Base-by-base conservation (phyloP, 2,329 filamentous ascomycete genomes). In the Monilinia laxa region DNA sequence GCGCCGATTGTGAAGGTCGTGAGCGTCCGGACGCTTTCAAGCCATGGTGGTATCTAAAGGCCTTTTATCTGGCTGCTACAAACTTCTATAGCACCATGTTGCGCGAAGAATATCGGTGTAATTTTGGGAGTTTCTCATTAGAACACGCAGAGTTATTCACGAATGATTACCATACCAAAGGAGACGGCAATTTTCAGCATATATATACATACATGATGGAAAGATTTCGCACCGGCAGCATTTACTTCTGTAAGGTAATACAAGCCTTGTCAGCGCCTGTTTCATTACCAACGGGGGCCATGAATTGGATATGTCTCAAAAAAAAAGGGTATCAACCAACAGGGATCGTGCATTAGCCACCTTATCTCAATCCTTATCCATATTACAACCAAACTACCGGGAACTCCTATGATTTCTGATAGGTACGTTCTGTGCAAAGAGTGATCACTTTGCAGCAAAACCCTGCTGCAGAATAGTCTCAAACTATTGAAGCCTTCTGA, bases 321-420 rank as follows among this genome's bases (percentile, higher is more conserved):
- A 57, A 57, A 60, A 49, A 20, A 51, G 57, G 28, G 25, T 38
- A 25, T n/a, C 11, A 23, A 25, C 49, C 3, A 11, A 60, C 58
- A 51, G 38, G 58, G 58, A 51, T 62, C 31, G 28, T 60, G 57
- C 42, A 60, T 60, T 38, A 60, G 42, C 20, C n/a, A 51, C 31
- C 31, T 62, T 62, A 62, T 62, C 58, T 31, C 25, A 45, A 49
- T n/a, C 3, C 57, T 47, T 51, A 59, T 49, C 57, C 20, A 20
- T 23, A 23, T 25, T 18, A 4, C 7, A 20, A 62, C 58, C 58
- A 62, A 62, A 62, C 47, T 51, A 7, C 16, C 31, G 58, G 58
- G 47, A 51, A 18, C 38, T 31, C 3, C 31, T 38, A 40, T 42
- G 31, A 28, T 38, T 16, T 38, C 47, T 52, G 58, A 62, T 52